These are phyloP conservation scores for Inonotus hispidus DNA, from an alignment of 1,284 basidiomycete genomes.

Conservation along the genomic window DNA sequence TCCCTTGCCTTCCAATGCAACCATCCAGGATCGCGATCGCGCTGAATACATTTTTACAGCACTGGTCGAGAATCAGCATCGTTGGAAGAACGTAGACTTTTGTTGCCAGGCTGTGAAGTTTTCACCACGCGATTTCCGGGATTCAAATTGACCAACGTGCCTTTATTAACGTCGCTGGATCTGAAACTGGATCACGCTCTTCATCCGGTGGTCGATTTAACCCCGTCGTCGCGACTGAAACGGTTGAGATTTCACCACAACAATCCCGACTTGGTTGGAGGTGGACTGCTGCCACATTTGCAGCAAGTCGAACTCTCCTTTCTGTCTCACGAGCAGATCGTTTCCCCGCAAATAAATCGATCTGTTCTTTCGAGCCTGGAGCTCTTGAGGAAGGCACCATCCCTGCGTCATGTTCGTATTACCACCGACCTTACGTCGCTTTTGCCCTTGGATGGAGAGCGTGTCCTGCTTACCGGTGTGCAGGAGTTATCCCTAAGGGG, in stretches of 20 bases:
- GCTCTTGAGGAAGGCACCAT: no score
- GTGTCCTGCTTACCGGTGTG: no score
- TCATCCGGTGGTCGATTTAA: not conserved
- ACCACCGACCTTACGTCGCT: no score
- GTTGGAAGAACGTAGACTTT: not conserved
- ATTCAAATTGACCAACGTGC: not conserved
- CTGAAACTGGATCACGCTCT: not conserved
- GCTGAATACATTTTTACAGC: not conserved
- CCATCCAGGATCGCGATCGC: not conserved
- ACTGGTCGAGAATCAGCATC: not conserved
- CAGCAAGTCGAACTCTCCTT: not conserved
- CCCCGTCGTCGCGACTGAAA: not conserved
- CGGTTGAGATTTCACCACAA: not conserved
- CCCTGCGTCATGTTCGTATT: no score
- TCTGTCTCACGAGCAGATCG: no score
- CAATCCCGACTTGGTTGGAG: not conserved
- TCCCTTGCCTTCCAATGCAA: no score
- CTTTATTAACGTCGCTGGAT: not conserved
- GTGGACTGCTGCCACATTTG: not conserved
- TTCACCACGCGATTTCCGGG: not conserved
- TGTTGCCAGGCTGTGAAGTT: not conserved
- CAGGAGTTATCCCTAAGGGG: no score
- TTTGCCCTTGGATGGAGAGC: no score
- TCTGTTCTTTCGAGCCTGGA: no score
- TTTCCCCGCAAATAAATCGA: no score